A percentile compares a stretch with the other conserved stretches of the same genome.
These are phyloP conservation scores for Flueggea neowawraea DNA, from an alignment of 441 rosid species.

Conservation along the genomic window DNA sequence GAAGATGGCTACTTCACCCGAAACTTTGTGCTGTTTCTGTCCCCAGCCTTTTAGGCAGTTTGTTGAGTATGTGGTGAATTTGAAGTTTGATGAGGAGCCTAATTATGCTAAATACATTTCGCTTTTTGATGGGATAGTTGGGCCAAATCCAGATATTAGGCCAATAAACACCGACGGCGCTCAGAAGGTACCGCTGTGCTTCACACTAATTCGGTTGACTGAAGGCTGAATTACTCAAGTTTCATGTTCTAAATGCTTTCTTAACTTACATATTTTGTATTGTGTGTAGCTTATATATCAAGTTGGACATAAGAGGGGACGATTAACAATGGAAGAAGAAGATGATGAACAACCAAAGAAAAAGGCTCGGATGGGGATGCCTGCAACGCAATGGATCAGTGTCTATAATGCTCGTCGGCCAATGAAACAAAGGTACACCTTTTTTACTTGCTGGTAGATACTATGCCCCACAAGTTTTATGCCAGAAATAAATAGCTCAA, in stretches of 20 bases:
- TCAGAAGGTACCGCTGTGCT: constrained; percentile 53
- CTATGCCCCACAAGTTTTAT: constrained; percentile 9
- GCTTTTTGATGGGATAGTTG: constrained; percentile 84
- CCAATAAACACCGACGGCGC: constrained; percentile 98
- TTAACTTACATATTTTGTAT: constrained; percentile 17
- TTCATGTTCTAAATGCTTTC: background rate
- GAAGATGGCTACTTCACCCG: constrained; percentile 97
- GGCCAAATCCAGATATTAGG: constrained; percentile 79
- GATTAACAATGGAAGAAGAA: constrained; percentile 80
- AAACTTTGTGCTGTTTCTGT: constrained; percentile 77
- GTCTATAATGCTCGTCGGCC: constrained; percentile 91
- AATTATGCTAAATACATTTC: constrained; percentile 88
- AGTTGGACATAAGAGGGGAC: constrained; percentile 95
- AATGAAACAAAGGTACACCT: constrained; percentile 81
- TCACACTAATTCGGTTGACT: background rate
- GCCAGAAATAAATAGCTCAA: constrained; percentile 2
- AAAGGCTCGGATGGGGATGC: constrained; percentile 93
- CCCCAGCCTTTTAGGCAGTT: constrained; percentile 82
- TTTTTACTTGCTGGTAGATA: constrained; percentile 2
- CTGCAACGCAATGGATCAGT: constrained; percentile 96
- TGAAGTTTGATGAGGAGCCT: constrained; percentile 96
- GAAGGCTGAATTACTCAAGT: background rate
- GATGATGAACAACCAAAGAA: constrained; percentile 92
- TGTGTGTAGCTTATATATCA: constrained; percentile 72
- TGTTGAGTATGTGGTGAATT: constrained; percentile 82